A percentile compares a stretch with the other conserved stretches of the same genome.
phyloP scores from a whole-genome alignment of 495 filamentous ascomycete species.

The Podospora bellae-mahoneyi region DNA sequence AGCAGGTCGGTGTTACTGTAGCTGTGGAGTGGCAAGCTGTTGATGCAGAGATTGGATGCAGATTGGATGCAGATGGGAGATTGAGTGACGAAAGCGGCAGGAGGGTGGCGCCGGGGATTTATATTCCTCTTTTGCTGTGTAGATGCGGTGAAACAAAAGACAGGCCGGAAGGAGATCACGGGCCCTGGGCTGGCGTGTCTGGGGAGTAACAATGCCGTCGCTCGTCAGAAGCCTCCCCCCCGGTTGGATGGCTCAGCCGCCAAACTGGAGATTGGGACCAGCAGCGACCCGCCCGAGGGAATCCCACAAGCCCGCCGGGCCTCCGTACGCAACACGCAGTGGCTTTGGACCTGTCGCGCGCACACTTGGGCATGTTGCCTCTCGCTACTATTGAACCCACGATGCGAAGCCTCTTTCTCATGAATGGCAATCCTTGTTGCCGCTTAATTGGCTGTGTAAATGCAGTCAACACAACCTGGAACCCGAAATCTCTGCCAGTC shows the following conservation, averaged over 20 bases:
- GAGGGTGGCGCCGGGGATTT: constrained; percentile 16
- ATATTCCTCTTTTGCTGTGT: not conserved
- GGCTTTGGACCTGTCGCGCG: too few relatives aligned
- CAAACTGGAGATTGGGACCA: constrained; percentile 12
- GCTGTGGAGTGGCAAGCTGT: not conserved
- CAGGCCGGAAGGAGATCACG: constrained; percentile 21
- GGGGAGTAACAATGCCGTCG: constrained; percentile 19
- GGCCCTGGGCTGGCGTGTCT: constrained; percentile 15
- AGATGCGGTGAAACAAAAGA: constrained; percentile 16
- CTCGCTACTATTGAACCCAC: not conserved
- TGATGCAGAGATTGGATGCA: not conserved
- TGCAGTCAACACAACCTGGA: not conserved
- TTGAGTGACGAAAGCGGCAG: constrained; percentile 20
- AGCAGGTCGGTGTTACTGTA: not conserved
- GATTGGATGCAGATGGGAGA: not conserved
- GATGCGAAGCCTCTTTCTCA: constrained; percentile 9
- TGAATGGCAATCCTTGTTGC: not conserved
- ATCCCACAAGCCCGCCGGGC: too few relatives aligned
- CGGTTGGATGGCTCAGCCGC: constrained; percentile 24
- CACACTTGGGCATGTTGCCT: constrained; percentile 8
- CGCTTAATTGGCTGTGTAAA: not conserved
- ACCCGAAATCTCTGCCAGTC: not conserved
- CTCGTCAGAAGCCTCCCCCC: constrained; percentile 13
- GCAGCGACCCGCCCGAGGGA: constrained; percentile 3
- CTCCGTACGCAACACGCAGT: too few relatives aligned